Base-by-base conservation (phyloP, 768 basidiomycete species). In the Hortiboletus campestris region DNA sequence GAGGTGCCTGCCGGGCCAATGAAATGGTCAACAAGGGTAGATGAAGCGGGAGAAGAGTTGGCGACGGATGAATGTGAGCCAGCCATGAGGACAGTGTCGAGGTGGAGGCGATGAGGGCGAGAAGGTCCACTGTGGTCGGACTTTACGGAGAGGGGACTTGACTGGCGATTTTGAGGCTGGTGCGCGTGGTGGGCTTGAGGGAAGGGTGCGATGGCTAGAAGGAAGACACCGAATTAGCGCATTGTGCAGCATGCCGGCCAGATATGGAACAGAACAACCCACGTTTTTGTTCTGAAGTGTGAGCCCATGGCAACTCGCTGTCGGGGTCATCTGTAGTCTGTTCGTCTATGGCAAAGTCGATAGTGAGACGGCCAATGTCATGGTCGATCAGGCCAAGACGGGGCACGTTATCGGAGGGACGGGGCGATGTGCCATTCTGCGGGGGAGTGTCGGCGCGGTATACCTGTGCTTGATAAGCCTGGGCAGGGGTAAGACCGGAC, bases 391-490 rank as follows among this genome's bases (percentile, higher is more conserved):
- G 63, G 51, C 71, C 72, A 9, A 80, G 67, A 52, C 67, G 67
- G n/a, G 78, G 78, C 35, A 75, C 60, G 20, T 71, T 66, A 39
- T 61, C 60, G 48, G 61, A 49, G 43, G 67, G 51, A 53, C 52
- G 58, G 57, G 67, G 53, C 12, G 67, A 56, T 14, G 49, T 44
- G 55, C 72, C 72, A 46, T 75, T 71, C 57, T 52, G 72, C 53
- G 63, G 52, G 61, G 72, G 63, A 40, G 78, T 73, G 53, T 69
- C 76, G 63, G 77, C 82, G 55, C 71, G 72, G 63, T 84, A 84
- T 44, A 89, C 79, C 68, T 91, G 88, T 9, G 85, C 83, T 65
- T 90, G 91, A 73, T 91, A 91, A 35, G 87, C 85, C 68, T 92
- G 90, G 11, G 88, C 86, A 42, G 88, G 84, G 4, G 88, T 88